phyloP scores from a whole-genome alignment of 441 rosid genomes.

The Populus trichocarpa region DNA sequence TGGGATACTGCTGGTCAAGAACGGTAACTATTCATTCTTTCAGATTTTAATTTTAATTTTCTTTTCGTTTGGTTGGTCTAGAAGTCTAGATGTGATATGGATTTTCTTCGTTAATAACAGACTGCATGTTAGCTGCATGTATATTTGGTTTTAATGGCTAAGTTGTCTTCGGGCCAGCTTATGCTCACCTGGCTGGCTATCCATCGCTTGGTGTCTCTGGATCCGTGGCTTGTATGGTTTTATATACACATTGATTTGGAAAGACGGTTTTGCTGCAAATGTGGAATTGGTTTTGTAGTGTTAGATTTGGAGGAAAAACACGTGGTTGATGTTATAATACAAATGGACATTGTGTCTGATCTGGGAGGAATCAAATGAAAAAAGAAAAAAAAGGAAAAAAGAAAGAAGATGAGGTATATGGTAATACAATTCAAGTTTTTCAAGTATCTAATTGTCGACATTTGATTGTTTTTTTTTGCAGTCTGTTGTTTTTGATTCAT shows the following conservation, averaged over 20 bases:
- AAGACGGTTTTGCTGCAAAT: neutral
- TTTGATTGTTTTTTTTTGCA: no score
- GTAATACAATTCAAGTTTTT: neutral
- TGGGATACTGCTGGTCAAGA: conserved; percentile 73
- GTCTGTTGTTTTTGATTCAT: neutral
- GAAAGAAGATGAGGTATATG: neutral
- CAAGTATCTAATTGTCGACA: neutral
- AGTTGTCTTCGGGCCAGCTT: neutral
- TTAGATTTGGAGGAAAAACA: neutral
- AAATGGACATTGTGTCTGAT: neutral
- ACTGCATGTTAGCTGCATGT: no score
- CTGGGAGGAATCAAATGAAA: neutral
- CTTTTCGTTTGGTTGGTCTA: neutral
- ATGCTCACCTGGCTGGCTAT: neutral
- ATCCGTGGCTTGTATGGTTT: neutral
- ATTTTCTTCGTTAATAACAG: neutral
- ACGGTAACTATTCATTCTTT: conserved; percentile 27
- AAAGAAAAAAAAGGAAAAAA: no score
- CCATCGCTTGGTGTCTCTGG: neutral
- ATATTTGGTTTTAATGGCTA: neutral
- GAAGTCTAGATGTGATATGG: neutral
- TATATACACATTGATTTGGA: neutral
- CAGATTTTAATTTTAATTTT: neutral
- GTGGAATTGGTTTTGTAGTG: neutral
- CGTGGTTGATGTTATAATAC: neutral